Evolutionary conservation across 306 rosid species (phyloP), one percentile per base, ranked within the genome.

Genomic region (Cucurbita maxima): DNA sequence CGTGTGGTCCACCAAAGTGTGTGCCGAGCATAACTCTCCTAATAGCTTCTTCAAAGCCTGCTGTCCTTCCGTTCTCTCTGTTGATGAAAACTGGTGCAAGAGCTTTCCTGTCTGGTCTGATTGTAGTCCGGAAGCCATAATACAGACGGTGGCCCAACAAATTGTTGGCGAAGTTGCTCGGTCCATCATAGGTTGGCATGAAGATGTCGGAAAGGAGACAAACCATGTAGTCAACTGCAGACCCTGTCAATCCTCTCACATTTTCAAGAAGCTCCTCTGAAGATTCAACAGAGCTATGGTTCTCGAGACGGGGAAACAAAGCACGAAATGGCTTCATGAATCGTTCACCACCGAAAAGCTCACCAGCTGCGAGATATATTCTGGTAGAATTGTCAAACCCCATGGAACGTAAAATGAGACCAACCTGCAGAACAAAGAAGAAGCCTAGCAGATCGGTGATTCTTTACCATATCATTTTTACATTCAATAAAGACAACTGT

Each of bases 201-300:
- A 95, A 95, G 77, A 95, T 91, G 83, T 95, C 99, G 47, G 99
- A 95, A 48, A 95, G 93, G 60, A 95, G 99, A 79, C 97, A 91
- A 78, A 91, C 97, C 99, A 95, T 91, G 90, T 95, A 95, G 81
- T 91, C 99, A 76, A 95, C 99, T 34, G 99, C 99, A 75, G 99
- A 91, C 73, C 99, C 99, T 61, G 88, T 81, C 78, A 95, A 76
- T 37, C 99, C 99, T 81, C 90, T 87, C 48, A 88, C 58, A 81
- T 95, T 89, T 79, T 84, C 93, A 61, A 53, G 84, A 56, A 95
- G 88, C 81, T 91, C 97, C 12, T 91, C 96, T 25, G 96, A 62
- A 72, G 77, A 63, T 69, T 89, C 97, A 63, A 95, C 88, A 48
- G 99, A 84, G 81, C 86, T 79, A 64, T 89, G 99, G 85, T 89